These are phyloP conservation scores for Agastache rugosa DNA, from an alignment of 257 asterid species.

Conservation along the genomic window DNA sequence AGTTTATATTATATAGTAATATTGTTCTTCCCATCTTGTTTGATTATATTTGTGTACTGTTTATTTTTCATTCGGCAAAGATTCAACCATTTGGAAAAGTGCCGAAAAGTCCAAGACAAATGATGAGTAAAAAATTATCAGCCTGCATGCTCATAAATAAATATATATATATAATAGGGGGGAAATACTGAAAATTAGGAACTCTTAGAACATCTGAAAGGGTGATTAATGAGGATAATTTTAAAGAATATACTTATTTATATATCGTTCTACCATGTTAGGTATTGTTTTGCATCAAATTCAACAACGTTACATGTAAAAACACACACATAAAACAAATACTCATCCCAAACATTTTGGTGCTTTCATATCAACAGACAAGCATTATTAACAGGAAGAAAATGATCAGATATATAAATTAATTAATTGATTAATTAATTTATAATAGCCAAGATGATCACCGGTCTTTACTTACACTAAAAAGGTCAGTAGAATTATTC, in stretches of 20 bases:
- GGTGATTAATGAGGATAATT: conserved; percentile 34
- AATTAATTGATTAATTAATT: too few species aligned
- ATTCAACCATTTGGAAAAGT: conserved; percentile 27
- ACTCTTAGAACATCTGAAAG: conserved; percentile 37
- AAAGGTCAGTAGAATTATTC: not conserved
- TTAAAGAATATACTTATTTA: conserved; percentile 22
- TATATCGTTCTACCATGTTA: conserved; percentile 24
- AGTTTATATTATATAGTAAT: too few species aligned
- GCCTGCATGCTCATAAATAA: not conserved
- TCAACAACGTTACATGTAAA: conserved; percentile 27
- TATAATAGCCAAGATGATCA: too few species aligned
- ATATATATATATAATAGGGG: not conserved
- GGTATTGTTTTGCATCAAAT: conserved; percentile 2
- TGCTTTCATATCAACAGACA: not conserved
- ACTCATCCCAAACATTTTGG: conserved; percentile 22
- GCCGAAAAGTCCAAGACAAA: conserved; percentile 32
- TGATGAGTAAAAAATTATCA: not conserved
- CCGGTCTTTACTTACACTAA: not conserved
- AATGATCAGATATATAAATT: too few species aligned
- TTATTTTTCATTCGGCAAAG: conserved; percentile 35
- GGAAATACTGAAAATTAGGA: not conserved
- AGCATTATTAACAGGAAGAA: conserved; percentile 15
- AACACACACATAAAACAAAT: conserved; percentile 32
- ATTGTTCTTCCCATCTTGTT: too few species aligned
- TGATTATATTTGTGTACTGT: not conserved